Base-by-base conservation (phyloP, 2,329 filamentous ascomycete genomes). In the Verticillium isaacii region DNA sequence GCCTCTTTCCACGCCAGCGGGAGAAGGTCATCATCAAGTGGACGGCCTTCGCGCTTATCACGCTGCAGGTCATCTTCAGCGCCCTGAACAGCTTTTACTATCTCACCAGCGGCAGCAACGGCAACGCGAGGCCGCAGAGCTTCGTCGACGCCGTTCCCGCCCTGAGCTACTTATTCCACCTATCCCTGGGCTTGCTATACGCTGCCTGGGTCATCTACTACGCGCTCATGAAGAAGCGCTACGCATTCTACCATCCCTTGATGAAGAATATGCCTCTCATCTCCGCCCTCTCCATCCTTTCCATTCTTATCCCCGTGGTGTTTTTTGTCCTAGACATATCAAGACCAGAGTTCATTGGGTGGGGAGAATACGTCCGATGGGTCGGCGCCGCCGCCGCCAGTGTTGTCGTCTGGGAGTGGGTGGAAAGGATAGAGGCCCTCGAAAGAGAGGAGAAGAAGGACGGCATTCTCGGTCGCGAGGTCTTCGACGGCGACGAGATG, bases 11-110 rank as follows among this genome's bases (percentile, higher is more conserved):
- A 8, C 91, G 95, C 37, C 94, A 98, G 71, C 91, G 96, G 71
- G 95, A 99, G 77, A 98, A 98, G 77, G 89, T 98, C 59, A 91
- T 98, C 67, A 99, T 99, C 78, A 98, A 98, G 78, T 99, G 94
- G 94, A 92, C 94, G 17, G 95, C 94, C 1, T 97, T 98, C 72
- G 93, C 90, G 3, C 85, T 99, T 62, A 97, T 99, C 70, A 86
- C 92, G 0, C 83, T 97, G 63, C 94, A 98, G 72, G 89, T 94
- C 54, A 87, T 93, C 12, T 99, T 99, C 74, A 93, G 90, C 70
- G 92, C 90, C 57, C 84, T 98, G 62, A 96, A 97, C 79, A 95
- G 91, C 70, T 98, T 98, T 71, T 73, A 81, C 59, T 86, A 83
- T 68, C 75, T 77, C 3, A 74, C 76, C 25, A 80, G 78, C 34